These are phyloP conservation scores for Barnettozyma californica DNA, from an alignment of 805 yeast genomes.

Conservation along the genomic window DNA sequence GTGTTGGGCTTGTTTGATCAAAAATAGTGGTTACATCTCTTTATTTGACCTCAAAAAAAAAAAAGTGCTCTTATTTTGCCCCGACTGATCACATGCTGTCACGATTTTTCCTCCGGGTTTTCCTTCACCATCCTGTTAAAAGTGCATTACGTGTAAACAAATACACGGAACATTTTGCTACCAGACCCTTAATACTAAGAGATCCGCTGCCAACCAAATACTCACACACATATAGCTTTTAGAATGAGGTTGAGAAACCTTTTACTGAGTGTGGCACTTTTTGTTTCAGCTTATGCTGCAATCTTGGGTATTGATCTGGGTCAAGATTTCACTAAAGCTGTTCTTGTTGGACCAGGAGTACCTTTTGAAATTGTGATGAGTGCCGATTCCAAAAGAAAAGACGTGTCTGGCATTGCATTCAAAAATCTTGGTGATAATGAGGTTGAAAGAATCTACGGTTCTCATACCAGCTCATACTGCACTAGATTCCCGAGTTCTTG, in stretches of 20 bases:
- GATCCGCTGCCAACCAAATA: background rate
- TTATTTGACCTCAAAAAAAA: too few relatives aligned
- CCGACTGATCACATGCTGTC: background rate
- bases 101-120: background rate
- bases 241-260: constrained; percentile 6
- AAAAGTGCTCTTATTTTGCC: too few relatives aligned
- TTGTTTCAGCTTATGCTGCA: constrained; percentile 40
- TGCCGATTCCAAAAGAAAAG: constrained; percentile 89
- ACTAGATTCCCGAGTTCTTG: constrained; percentile 72
- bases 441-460: constrained; percentile 72
- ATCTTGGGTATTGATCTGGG: constrained; percentile 89
- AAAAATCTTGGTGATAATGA: constrained; percentile 40
- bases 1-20: background rate
- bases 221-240: background rate
- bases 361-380: constrained; percentile 85
- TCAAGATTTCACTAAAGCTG: constrained; percentile 80
- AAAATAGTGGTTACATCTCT: background rate
- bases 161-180: background rate
- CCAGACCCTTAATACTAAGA: background rate
- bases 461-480: constrained; percentile 63
- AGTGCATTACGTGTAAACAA: constrained; percentile 1
- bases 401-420: constrained; percentile 70
- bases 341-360: constrained; percentile 84
- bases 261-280: constrained; percentile 7
- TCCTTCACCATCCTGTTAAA: too few relatives aligned